Evolutionary conservation across 2,329 filamentous ascomycete genomes (phyloP).

Genomic region (Pseudogymnoascus sp.): DNA sequence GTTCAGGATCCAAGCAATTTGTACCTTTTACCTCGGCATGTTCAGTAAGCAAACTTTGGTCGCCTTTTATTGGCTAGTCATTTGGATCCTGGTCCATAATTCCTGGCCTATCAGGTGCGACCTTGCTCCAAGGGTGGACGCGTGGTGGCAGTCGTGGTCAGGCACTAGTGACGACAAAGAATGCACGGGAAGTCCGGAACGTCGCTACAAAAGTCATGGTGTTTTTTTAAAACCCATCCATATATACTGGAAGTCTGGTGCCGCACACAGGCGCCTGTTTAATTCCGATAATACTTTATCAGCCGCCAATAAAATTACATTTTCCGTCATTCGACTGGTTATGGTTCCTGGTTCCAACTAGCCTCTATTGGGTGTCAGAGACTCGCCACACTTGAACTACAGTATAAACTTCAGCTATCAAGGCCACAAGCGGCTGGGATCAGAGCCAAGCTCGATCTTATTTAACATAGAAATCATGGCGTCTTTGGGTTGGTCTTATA

Average conservation of each 20-base stretch:
- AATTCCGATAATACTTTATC: background rate
- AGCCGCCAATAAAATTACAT: background rate
- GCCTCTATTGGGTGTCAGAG: background rate
- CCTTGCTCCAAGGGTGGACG: background rate
- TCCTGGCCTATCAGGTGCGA: background rate
- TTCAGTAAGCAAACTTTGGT: background rate
- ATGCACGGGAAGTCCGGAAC: background rate
- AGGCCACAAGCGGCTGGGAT: background rate
- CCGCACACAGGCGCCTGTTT: background rate
- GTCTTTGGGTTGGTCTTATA: constrained; percentile 17
- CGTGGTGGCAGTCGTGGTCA: background rate
- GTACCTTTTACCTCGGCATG: constrained; percentile 2
- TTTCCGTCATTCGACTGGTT: background rate
- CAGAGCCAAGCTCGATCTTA: background rate
- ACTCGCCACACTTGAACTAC: background rate
- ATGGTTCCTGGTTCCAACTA: background rate
- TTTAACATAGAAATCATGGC: background rate
- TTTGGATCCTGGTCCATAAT: background rate
- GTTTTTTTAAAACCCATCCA: background rate
- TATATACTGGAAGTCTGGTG: background rate
- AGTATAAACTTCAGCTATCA: background rate
- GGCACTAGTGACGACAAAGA: constrained; percentile 1
- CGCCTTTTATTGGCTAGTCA: background rate
- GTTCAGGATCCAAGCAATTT: background rate
- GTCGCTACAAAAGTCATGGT: constrained; percentile 1